These are phyloP conservation scores for Graphium sp. DNA, from an alignment of 2,329 filamentous ascomycete species.

Conservation along the genomic window DNA sequence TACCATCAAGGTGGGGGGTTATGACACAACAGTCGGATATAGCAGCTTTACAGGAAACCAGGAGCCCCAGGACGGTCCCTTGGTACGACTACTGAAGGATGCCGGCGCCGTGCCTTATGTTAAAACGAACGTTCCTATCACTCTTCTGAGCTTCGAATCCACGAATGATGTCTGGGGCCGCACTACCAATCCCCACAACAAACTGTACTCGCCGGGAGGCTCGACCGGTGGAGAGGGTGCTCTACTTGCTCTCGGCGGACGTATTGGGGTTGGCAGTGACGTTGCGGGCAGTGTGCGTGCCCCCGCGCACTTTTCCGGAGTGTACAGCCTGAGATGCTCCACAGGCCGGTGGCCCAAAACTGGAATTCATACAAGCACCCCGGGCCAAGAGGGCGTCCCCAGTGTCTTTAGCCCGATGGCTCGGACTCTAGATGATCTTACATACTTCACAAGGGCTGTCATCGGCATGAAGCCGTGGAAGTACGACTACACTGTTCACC, in stretches of 20 bases:
- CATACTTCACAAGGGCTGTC: constrained; percentile 67
- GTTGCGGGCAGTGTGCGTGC: constrained; percentile 78
- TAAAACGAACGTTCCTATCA: constrained; percentile 82
- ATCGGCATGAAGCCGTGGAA: constrained; percentile 76
- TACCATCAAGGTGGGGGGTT: constrained; percentile 63
- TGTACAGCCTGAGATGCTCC: constrained; percentile 74
- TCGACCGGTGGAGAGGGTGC: constrained; percentile 78
- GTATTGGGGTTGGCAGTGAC: constrained; percentile 82
- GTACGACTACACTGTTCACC: constrained; percentile 75
- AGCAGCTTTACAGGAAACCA: constrained; percentile 56
- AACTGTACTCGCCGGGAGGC: constrained; percentile 73
- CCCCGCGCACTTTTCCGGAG: constrained; percentile 79
- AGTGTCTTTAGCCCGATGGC: constrained; percentile 90
- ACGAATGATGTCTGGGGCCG: constrained; percentile 66
- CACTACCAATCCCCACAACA: constrained; percentile 67
- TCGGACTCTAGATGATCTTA: constrained; percentile 64
- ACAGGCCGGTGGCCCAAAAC: constrained; percentile 82
- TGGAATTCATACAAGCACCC: constrained; percentile 75
- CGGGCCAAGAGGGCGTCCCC: constrained; percentile 77
- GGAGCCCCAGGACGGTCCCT: constrained; percentile 47
- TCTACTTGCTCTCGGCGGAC: constrained; percentile 62
- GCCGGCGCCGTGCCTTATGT: constrained; percentile 81
- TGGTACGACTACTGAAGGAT: constrained; percentile 66
- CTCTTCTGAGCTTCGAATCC: constrained; percentile 73
- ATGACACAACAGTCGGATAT: constrained; percentile 71